Conservation (phyloP, 495 filamentous ascomycete species). For the Wilcoxina mikolae region DNA sequence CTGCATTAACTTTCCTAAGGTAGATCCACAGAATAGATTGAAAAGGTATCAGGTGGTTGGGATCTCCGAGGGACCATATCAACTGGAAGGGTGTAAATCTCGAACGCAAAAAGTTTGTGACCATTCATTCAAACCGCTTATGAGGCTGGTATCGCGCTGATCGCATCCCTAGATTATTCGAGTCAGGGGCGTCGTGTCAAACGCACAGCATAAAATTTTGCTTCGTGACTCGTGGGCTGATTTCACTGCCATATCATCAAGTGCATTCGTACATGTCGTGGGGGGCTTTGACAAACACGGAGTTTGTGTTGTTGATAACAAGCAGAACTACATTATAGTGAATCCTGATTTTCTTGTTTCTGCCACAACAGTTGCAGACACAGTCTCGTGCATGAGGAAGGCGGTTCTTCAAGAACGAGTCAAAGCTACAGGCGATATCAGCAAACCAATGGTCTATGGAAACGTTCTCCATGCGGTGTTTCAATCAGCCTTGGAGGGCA, state of each 20-base stretch:
- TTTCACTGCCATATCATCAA: constrained; percentile 56
- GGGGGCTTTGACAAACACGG: constrained; percentile 56
- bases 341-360: constrained; percentile 94
- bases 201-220: constrained; percentile 49
- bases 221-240: constrained; percentile 68
- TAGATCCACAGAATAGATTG: constrained; percentile 8
- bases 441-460: constrained; percentile 68
- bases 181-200: constrained; percentile 58
- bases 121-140: neutral
- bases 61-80: constrained; percentile 13
- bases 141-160: neutral
- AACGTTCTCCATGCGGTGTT: constrained; percentile 88
- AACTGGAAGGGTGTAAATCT: constrained; percentile 15
- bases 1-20: neutral
- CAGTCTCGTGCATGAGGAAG: constrained; percentile 72
- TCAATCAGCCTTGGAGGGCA: constrained; percentile 71
- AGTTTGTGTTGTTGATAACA: constrained; percentile 59
- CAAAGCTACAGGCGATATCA: constrained; percentile 67
- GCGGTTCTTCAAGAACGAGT: constrained; percentile 88
- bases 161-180: constrained; percentile 46
- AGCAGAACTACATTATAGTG: constrained; percentile 70
- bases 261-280: constrained; percentile 69
- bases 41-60: constrained; percentile 22
- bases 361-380: constrained; percentile 82
- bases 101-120: constrained; percentile 12